Base-by-base conservation (phyloP, 2,329 filamentous ascomycete genomes). In the Claviceps humidiphila region DNA sequence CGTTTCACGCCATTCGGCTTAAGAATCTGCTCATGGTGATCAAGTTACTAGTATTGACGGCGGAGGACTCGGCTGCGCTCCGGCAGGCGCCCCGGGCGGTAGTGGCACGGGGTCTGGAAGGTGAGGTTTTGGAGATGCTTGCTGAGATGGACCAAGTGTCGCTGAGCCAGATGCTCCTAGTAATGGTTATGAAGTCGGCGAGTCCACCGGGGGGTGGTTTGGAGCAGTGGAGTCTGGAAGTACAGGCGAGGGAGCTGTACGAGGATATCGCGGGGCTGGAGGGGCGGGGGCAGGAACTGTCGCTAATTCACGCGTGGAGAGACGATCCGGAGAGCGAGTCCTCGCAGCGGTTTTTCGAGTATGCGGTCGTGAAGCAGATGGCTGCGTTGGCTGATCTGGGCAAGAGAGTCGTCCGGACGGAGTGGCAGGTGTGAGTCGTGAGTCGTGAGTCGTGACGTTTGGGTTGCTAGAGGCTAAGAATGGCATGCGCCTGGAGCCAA, bases 141-240 rank as follows among this genome's bases (percentile, higher is more conserved):
- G 60, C 62, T 4, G 66, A 69, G 16, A 70, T 75, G 9, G 77
- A 81, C 53, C 75, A 76, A 55, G 69, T 77, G 3, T 74, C 72
- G 9, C 64, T 80, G 49, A 75, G 74, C 55, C 76, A 81, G 57
- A 73, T 73, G 51, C 60, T 81, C 14, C 64, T 80, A 51, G 64
- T 71, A 40, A 68, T 82, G 58, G 67, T 75, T 13, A 56, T 73
- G 20, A 63, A 68, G 34, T 68, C 72, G 34, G 69, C 72, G 46
- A 70, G 66, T 1, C 69, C 70, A 0, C 57, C 62, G 30, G 72
- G 67, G 4, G 71, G 74, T 7, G n/a, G 26, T 55, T 68, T 68
- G 5, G 63, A 68, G 6, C 70, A 71, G 6, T 79, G 75, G 71
- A 68, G 68, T 26, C 64, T 78, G 2, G 59, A 71, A 38, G 59